Evolutionary conservation across 148 eudicot species (phyloP).

Genomic region (Pouteria glomerata): DNA sequence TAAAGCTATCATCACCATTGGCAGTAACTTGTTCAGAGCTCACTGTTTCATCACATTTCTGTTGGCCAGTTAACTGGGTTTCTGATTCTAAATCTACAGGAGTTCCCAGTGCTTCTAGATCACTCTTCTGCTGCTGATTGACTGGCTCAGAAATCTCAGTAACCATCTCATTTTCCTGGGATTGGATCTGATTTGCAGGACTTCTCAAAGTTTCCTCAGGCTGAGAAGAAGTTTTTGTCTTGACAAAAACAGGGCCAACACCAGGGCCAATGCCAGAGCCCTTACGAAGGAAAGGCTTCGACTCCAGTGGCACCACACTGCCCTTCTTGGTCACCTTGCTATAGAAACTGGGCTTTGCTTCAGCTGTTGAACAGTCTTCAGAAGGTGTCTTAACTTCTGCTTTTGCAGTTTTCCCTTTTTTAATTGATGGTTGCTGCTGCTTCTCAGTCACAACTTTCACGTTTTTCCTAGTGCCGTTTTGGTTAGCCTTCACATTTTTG

Average conservation of each 20-base stretch:
- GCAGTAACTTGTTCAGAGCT: constrained; percentile 20
- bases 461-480: constrained; percentile 37
- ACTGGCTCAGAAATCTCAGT: constrained; percentile 24
- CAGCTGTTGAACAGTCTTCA: constrained; percentile 33
- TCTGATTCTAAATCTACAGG: constrained; percentile 24
- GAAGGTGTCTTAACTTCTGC: constrained; percentile 32
- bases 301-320: constrained; percentile 89
- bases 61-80: constrained; percentile 20
- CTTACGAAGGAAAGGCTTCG: constrained; percentile 71
- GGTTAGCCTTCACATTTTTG: constrained; percentile 48
- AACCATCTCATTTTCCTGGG: constrained; percentile 31
- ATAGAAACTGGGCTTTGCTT: constrained; percentile 53
- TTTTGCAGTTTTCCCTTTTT: constrained; percentile 41
- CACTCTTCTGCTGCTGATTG: constrained; percentile 23
- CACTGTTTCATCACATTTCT: constrained; percentile 19
- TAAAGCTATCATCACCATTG: constrained; percentile 25
- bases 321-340: constrained; percentile 83
- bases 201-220: constrained; percentile 34
- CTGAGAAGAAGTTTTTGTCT: constrained; percentile 34
- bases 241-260: constrained; percentile 29
- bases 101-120: constrained; percentile 19
- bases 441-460: constrained; percentile 38
- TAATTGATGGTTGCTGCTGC: constrained; percentile 36
- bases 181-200: constrained; percentile 23
- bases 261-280: constrained; percentile 45